Base-by-base conservation (phyloP, 2,329 filamentous ascomycete species). In the Setomelanomma holmii region DNA sequence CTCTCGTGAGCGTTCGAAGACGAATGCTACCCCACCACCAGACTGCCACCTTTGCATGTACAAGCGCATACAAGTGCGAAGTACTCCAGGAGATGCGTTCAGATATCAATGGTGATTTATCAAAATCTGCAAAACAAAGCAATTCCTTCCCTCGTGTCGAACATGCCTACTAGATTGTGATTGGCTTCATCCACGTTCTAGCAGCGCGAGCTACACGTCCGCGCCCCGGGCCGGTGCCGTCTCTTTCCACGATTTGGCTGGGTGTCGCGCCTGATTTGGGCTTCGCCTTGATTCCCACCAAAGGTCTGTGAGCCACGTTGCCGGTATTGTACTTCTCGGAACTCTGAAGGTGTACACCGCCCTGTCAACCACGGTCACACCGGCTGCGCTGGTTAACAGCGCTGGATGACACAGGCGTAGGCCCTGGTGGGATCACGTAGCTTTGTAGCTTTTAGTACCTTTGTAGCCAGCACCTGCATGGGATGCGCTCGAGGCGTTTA, bases 171-270 rank as follows among this genome's bases (percentile, higher is more conserved):
- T 23, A 39, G 22, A 22, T 33, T 39, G 24, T 44, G 35, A 44
- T 49, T 49, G 47, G 47, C 33, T 21, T 27, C 30, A 7, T 43
- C 47, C 45, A 53, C 40, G 53, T 55, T 40, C 27, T 56, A 53
- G 47, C 43, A 55, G 14, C 27, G 49, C 48, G 53, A 56, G 56
- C 56, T 60, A 57, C 38, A 40, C 7, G n/a, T 40, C 38, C 38
- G 47, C 57, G 57, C 57, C 53, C 46, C 57, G 57, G 54, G 43
- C 57, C 57, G 57, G 40, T n/a, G 40, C 40, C 40, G 23, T 17
- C 20, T 24, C 14, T 30, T 23, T 14, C 40, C n/a, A n/a, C 8
- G 14, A 33, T 7, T 14, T 14, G 27, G 7, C 14, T 7, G 27
- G n/a, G 35, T 38, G 35, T 16, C 14, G 35, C 35, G 35, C 35